These are phyloP conservation scores for Acanthamoeba divionensis DNA, from an alignment of 208 protist species.

Conservation along the genomic window DNA sequence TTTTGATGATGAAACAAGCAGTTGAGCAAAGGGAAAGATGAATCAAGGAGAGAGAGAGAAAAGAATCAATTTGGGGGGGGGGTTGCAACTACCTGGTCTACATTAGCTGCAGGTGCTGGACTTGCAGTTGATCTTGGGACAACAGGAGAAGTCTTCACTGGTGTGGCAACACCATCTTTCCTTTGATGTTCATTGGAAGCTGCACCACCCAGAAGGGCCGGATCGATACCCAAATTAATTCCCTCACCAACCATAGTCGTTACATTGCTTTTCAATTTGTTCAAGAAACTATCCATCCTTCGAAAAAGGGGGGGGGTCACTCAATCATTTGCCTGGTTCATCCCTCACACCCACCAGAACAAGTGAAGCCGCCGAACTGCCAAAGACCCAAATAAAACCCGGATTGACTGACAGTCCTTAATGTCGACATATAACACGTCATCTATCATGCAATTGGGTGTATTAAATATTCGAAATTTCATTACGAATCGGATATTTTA, in stretches of 20 bases:
- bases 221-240: neutral
- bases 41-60: neutral
- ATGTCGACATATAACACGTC: no score
- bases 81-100: neutral
- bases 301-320: no score
- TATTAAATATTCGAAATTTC: no score
- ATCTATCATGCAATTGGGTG: no score
- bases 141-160: neutral
- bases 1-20: neutral
- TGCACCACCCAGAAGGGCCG: neutral
- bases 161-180: neutral
- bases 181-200: neutral
- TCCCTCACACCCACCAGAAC: no score
- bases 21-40: neutral
- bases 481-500: no score
- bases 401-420: no score
- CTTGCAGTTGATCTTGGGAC: neutral
- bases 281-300: no score
- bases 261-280: constrained; percentile 18
- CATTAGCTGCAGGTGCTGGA: neutral
- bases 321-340: no score
- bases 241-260: neutral
- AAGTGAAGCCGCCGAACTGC: no score
- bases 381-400: no score
- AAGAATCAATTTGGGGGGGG: neutral